These are phyloP conservation scores for Aspergillus ruber DNA, from an alignment of 2,329 filamentous ascomycete species.

Conservation along the genomic window DNA sequence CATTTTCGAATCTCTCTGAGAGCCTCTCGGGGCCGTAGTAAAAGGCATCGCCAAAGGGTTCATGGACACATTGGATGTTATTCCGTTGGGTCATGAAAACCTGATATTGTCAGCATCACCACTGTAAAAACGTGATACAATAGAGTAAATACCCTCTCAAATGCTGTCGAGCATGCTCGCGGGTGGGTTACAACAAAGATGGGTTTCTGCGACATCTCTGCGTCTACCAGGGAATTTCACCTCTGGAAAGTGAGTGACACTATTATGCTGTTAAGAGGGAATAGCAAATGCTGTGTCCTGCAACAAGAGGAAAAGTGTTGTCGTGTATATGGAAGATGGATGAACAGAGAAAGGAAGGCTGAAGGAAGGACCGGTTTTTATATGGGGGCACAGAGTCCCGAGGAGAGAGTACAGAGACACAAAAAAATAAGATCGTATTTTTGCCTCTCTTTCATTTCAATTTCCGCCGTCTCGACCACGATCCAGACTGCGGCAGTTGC, in stretches of 20 bases:
- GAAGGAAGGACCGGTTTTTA: no score
- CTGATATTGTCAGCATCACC: slow-evolving; percentile 38
- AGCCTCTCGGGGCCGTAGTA: slow-evolving; percentile 92
- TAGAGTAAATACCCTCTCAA: slow-evolving; percentile 68
- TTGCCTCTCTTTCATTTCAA: no score
- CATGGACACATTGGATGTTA: slow-evolving; percentile 75
- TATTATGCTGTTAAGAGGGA: neutral
- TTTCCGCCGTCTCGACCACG: no score
- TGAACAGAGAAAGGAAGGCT: no score
- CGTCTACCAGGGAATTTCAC: slow-evolving; percentile 14
- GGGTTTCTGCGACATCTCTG: slow-evolving; percentile 64
- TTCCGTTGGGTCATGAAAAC: slow-evolving; percentile 95
- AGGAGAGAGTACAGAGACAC: no score
- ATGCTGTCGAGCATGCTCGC: slow-evolving; percentile 90
- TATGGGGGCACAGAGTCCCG: no score
- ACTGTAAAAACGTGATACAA: neutral
- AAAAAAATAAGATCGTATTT: no score
- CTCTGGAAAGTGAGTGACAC: slow-evolving; percentile 6
- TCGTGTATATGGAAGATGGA: no score
- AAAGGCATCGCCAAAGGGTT: slow-evolving; percentile 94
- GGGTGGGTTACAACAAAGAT: slow-evolving; percentile 94
- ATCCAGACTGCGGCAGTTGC: no score
- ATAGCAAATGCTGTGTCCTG: neutral
- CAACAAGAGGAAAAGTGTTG: neutral
- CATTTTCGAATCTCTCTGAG: slow-evolving; percentile 68